A percentile compares a stretch with the other conserved stretches of the same genome.
Evolutionary conservation across 192 early-diverging fungal genomes (phyloP).

Genomic region (Backusella australiensis): DNA sequence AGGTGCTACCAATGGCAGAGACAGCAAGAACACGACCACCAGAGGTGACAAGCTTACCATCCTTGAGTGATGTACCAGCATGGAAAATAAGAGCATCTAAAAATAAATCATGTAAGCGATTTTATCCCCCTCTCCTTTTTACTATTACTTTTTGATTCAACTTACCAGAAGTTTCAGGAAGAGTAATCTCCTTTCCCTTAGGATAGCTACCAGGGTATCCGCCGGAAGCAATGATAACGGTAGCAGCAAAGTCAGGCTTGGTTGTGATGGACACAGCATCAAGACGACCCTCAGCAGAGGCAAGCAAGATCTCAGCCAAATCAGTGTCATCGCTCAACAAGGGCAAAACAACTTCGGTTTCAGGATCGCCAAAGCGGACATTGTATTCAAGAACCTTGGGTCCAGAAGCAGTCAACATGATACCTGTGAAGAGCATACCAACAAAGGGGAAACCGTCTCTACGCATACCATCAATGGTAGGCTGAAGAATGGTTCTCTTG

Average conservation of each 20-base stretch:
- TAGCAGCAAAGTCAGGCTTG: conserved; percentile 78
- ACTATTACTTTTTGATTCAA: neutral
- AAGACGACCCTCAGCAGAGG: conserved; percentile 85
- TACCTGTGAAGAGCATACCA: conserved; percentile 93
- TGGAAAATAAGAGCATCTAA: conserved; percentile 79
- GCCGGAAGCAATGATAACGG: conserved; percentile 88
- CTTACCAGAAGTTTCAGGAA: conserved; percentile 40
- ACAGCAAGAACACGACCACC: conserved; percentile 97
- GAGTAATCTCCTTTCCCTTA: conserved; percentile 76
- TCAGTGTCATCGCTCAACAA: conserved; percentile 82
- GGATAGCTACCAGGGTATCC: conserved; percentile 91
- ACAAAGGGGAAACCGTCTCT: conserved; percentile 95
- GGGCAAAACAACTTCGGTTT: conserved; percentile 94
- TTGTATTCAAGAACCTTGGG: conserved; percentile 98
- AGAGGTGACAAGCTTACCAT: conserved; percentile 70
- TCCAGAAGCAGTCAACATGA: conserved; percentile 90
- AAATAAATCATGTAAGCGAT: conserved; percentile 16
- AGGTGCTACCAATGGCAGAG: conserved; percentile 72
- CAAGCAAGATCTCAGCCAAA: conserved; percentile 84
- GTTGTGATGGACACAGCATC: conserved; percentile 81
- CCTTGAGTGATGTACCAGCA: conserved; percentile 74
- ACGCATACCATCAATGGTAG: conserved; percentile 95
- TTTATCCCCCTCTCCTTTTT: conserved; percentile 8
- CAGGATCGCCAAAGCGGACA: conserved; percentile 97
- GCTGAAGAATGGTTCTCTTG: conserved; percentile 79